Evolutionary conservation across 164 flowering plant species (phyloP).

Genomic region (Litsea cubeba): DNA sequence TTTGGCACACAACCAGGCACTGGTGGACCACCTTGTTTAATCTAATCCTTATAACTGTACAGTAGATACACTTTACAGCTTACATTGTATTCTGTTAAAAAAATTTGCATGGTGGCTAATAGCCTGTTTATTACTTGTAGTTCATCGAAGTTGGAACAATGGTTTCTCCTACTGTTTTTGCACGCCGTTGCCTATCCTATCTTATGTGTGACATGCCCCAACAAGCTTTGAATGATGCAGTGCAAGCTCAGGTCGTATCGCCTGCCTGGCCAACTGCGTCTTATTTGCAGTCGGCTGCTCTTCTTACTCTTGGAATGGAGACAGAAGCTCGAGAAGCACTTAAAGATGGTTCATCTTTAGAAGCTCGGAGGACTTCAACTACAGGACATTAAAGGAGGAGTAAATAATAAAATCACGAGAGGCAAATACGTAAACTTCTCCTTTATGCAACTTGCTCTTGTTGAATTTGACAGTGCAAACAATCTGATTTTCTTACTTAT

Average conservation of each 20-base stretch:
- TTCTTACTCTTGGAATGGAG: constrained; percentile 61
- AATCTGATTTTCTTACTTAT: background rate
- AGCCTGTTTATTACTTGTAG: constrained; percentile 35
- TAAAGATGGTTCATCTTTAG: constrained; percentile 70
- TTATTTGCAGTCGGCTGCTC: constrained; percentile 79
- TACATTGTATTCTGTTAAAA: too few species aligned
- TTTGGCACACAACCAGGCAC: too few species aligned
- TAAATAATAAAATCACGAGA: background rate
- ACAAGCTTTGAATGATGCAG: constrained; percentile 78
- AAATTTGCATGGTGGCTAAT: background rate
- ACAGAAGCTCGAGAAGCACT: constrained; percentile 72
- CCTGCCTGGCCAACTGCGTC: constrained; percentile 85
- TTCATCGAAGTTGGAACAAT: constrained; percentile 86
- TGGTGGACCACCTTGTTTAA: too few species aligned
- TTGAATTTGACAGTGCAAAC: background rate
- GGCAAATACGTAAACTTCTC: background rate
- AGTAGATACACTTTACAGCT: too few species aligned
- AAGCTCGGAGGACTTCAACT: constrained; percentile 36
- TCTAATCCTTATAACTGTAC: too few species aligned
- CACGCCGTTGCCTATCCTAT: constrained; percentile 79
- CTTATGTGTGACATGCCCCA: constrained; percentile 76
- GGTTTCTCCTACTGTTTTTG: constrained; percentile 86
- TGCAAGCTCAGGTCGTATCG: constrained; percentile 81
- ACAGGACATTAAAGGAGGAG: constrained; percentile 7
- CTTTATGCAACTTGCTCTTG: constrained; percentile 4